Conservation (phyloP, 371 early-diverging fungal genomes). For the Rhizopus arrhizus region DNA sequence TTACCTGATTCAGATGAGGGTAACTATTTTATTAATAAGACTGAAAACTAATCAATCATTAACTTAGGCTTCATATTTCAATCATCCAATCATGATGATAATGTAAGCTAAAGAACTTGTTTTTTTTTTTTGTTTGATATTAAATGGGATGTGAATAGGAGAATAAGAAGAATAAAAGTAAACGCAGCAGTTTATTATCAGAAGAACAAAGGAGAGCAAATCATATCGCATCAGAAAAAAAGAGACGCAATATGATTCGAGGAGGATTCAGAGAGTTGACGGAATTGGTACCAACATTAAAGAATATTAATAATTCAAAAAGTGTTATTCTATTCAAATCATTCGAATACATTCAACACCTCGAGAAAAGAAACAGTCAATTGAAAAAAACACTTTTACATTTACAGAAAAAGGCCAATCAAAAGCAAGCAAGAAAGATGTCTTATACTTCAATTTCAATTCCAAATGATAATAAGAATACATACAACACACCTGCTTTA, state of each 20-base stretch:
- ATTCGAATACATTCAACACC: slow-evolving; percentile 42
- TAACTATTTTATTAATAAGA: too few species aligned
- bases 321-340: slow-evolving; percentile 54
- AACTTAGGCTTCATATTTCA: too few species aligned
- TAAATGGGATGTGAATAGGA: too few species aligned
- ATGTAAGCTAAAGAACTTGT: too few species aligned
- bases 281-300: slow-evolving; percentile 75
- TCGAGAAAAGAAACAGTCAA: slow-evolving; percentile 41
- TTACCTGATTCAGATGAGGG: too few species aligned
- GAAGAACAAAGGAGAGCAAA: slow-evolving; percentile 81
- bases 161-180: too few species aligned
- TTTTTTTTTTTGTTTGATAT: too few species aligned
- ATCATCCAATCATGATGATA: too few species aligned
- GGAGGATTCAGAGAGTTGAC: slow-evolving; percentile 78
- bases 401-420: slow-evolving; percentile 16
- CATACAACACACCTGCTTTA: slow-evolving; percentile 8
- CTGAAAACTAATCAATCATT: too few species aligned
- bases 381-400: slow-evolving; percentile 12
- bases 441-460: slow-evolving; percentile 34
- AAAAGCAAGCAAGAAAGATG: slow-evolving; percentile 13
- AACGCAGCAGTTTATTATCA: slow-evolving; percentile 26
- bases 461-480: slow-evolving; percentile 9
- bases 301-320: slow-evolving; percentile 51
- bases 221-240: slow-evolving; percentile 87
- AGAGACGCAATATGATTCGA: slow-evolving; percentile 81